Conservation (phyloP, 1,139 yeast genomes). For the Spencermartinsiella ligniputridi region DNA sequence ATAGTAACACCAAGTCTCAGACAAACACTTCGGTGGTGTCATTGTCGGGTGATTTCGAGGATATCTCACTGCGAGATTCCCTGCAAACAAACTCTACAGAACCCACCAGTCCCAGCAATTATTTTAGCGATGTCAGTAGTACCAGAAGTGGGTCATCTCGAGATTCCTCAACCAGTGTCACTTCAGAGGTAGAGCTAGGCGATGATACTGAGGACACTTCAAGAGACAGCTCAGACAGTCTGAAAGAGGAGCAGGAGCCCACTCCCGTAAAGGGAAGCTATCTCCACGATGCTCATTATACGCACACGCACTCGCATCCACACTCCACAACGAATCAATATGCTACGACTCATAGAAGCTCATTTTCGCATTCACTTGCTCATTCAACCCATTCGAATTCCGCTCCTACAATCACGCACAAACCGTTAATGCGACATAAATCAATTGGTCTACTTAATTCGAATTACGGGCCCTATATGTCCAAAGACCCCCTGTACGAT, state of each 20-base stretch:
- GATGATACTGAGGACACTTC: constrained; percentile 3
- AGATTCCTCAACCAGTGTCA: constrained; percentile 13
- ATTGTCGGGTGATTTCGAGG: constrained; percentile 27
- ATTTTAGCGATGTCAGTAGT: constrained; percentile 19
- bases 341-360: background rate
- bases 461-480: background rate
- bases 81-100: constrained; percentile 14
- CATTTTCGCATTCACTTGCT: background rate
- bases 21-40: constrained; percentile 6
- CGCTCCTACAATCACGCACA: constrained; percentile 10
- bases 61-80: constrained; percentile 22
- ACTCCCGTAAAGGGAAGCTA: background rate
- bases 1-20: constrained; percentile 4
- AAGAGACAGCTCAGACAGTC: background rate
- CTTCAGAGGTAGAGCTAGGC: constrained; percentile 13
- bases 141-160: constrained; percentile 16
- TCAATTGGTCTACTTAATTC: constrained; percentile 8
- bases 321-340: background rate
- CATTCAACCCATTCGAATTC: constrained; percentile 1
- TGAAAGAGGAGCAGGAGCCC: background rate
- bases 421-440: constrained; percentile 10
- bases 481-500: constrained; percentile 1
- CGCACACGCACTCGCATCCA: background rate
- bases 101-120: constrained; percentile 16
- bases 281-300: background rate